Base-by-base conservation (phyloP, 768 basidiomycete genomes). In the Naganishia friedmannii region DNA sequence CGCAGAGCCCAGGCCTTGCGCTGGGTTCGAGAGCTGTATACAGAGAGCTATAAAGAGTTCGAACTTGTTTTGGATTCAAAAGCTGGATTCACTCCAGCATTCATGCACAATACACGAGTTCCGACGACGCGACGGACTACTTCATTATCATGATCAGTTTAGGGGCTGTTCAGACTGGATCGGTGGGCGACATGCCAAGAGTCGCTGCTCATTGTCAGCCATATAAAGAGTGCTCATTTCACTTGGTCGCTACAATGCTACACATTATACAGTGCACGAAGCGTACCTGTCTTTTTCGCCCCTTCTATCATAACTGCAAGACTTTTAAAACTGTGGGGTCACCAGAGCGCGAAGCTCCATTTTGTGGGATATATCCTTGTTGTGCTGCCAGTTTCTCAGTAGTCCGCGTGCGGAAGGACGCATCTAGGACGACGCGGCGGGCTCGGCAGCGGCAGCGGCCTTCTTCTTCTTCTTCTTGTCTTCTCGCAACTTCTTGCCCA, bases 381-480 rank as follows among this genome's bases (percentile, higher is more conserved):
- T 23, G 42, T 42, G 15, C 42, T 42, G 42, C 34, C 57, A 23
- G 17, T 23, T 37, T n/a, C 15, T 17, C 37, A 42, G 23, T 42
- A 42, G 23, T 42, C 37, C 17, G 23, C n/a, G 8, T 45, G 15
- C 42, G 26, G 26, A n/a, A 29, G 9, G 21, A 10, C 26, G n/a
- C 60, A n/a, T 83, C 51, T 82, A 63, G 46, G 69, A 58, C 3
- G 65, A 86, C 4, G 66, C 55, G 26, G 72, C 70, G 57, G 77
- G 84, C 68, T 86, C 88, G 21, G 82, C 81, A 34, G 71, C 72
- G 81, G 87, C 86, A 66, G 87, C 84, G 79, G 87, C 86, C 82
- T 89, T 90, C 87, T 92, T 93, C 85, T 90, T 90, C 83, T 85
- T 90, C 87, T 93, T 95, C 87, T 91, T 94, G 82, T 84, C 87